Base-by-base conservation (phyloP, 2,329 filamentous ascomycete genomes). In the Pyrenophora tritici-repentis region DNA sequence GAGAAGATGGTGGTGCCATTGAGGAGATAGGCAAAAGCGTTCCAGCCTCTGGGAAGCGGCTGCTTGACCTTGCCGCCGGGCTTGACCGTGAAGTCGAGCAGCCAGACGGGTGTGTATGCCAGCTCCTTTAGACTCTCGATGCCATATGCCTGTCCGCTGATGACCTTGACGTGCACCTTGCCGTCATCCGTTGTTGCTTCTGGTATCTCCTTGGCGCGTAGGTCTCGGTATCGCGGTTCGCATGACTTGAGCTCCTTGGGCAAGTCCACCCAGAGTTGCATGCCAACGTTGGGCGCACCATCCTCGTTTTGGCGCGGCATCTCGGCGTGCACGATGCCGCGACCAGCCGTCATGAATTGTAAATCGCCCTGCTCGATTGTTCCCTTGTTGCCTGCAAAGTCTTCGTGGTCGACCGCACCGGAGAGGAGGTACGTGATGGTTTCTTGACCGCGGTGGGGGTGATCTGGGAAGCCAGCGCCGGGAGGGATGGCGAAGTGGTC, bases 21-120 rank as follows among this genome's bases (percentile, higher is more conserved):
- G n/a, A 97, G 79, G 3, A 85, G 87, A 73, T 97, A 97, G 13
- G 87, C 86, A 67, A 97, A 97, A 1, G 90, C 86, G 72, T 95
- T 97, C 90, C 91, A 97, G 22, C 86, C 87, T 55, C 80, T 76
- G 0, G 93, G 93, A 2, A 97, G 70, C 4, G 83, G 74, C 77
- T 97, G 93, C 17, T 79, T 81, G 59, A 97, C 79, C 52, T 80
- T 84, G 39, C 90, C 91, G 45, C 93, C 93, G 0, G 92, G 91
- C 65, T 85, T 77, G 45, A 97, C 83, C 16, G 83, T 86, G 43
- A 97, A 79, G 71, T 97, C 93, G 37, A 97, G 80, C 56, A 96
- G 81, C 93, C 93, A 97, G n/a, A 97, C 91, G 0, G 94, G 94
- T 1, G 93, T 97, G 75, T 97, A 97, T 12, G 93, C 92, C 37